Evolutionary conservation across 2,329 filamentous ascomycete species (phyloP), one percentile per base, ranked within the genome.

Genomic region (Nectriaceae sp.): DNA sequence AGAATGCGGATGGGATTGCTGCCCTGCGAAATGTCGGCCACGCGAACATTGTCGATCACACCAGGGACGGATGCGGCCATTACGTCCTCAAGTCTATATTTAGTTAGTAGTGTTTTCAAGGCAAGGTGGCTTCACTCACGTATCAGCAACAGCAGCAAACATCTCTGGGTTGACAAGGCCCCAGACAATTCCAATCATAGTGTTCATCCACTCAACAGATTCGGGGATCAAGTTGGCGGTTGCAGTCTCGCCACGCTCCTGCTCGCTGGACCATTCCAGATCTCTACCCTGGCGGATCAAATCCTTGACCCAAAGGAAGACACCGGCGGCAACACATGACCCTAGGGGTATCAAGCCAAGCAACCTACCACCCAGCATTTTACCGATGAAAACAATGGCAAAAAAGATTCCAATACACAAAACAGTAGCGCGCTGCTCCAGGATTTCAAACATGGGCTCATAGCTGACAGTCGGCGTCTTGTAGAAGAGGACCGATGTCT

Each of bases 131-230:
- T 16, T 3, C 20, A 66, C 70, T 67, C 55, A 73, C 11, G 89
- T 97, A 65, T 97, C 94, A n/a, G 92, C 92, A 8, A 97, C 82
- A 5, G 83, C 83, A n/a, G 83, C 76, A 68, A 99, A 94, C 88
- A 97, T 95, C 37, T 97, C 93, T 0, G 94, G 93, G 63, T 97
- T 95, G 55, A 97, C 85, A 4, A 97, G 75, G 1, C 90, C 89
- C 94, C 94, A 99, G 37, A 94, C 79, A 36, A 96, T 82, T 2
- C 82, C 83, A 4, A 97, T 70, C 42, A 94, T 82, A 0, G 89
- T 92, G 67, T 99, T 99, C 81, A 99, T 87, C 94, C 94, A 97
- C 53, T 92, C 88, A 5, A 96, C 92, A 1, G 89, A 95, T 70
- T 97, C 93, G 0, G 93, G 93, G 5, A 97, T 87, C 21, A 97